A percentile compares a stretch with the other conserved stretches of the same genome.
These are phyloP conservation scores for Brasilioporus rufonigricans DNA, from an alignment of 768 basidiomycete species.

Conservation along the genomic window DNA sequence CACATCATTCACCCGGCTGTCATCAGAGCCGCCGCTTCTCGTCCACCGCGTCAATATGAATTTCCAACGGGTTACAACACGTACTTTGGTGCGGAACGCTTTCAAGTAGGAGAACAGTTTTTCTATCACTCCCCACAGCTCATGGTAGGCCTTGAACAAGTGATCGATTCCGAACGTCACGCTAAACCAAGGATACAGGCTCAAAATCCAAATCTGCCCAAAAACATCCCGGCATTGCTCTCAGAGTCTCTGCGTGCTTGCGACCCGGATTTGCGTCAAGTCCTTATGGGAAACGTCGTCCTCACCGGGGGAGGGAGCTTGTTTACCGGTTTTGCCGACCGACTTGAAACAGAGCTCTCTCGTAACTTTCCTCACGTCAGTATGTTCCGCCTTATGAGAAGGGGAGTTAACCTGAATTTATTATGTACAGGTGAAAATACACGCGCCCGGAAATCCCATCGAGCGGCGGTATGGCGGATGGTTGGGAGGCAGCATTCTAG, in stretches of 20 bases:
- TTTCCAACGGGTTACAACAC: conserved; percentile 93
- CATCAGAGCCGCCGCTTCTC: conserved; percentile 55
- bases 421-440: conserved; percentile 75
- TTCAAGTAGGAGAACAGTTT: conserved; percentile 82
- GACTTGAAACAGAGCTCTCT: conserved; percentile 73
- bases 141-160: conserved; percentile 37
- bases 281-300: conserved; percentile 90
- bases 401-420: conserved; percentile 8
- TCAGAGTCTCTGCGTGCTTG: conserved; percentile 76
- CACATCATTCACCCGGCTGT: not conserved
- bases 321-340: conserved; percentile 82
- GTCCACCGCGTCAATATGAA: conserved; percentile 75
- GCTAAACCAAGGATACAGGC: conserved; percentile 30
- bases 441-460: conserved; percentile 85
- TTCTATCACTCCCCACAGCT: conserved; percentile 70
- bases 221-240: conserved; percentile 74
- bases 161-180: not conserved
- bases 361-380: conserved; percentile 78
- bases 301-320: conserved; percentile 93
- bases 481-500: conserved; percentile 95
- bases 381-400: conserved; percentile 8
- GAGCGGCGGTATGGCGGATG: conserved; percentile 92
- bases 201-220: conserved; percentile 66
- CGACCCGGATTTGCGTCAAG: conserved; percentile 89
- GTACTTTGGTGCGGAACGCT: conserved; percentile 80